Conservation (phyloP, 2,329 filamentous ascomycete genomes). For the Amauroascus niger region DNA sequence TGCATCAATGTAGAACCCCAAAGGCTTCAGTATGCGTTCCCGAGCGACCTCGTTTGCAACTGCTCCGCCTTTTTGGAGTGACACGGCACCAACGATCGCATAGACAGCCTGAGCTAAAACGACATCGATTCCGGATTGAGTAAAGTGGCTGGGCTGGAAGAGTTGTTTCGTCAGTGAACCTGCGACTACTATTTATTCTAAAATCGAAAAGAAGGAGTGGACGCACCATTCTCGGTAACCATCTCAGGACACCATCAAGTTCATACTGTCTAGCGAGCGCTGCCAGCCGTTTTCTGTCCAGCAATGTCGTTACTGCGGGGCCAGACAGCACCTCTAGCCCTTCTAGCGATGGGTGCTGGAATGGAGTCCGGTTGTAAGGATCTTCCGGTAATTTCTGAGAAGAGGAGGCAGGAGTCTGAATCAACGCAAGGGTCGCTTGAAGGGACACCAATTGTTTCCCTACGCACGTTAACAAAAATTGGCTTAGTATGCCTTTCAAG, state of each 20-base stretch:
- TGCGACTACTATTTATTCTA: neutral
- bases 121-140: constrained; percentile 60
- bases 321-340: constrained; percentile 63
- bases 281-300: constrained; percentile 57
- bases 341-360: constrained; percentile 58
- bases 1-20: constrained; percentile 32
- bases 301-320: constrained; percentile 50
- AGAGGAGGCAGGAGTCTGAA: constrained; percentile 37
- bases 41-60: constrained; percentile 64
- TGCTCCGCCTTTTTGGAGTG: constrained; percentile 75
- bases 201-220: neutral
- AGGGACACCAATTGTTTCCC: constrained; percentile 56
- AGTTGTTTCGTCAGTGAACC: neutral
- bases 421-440: constrained; percentile 54
- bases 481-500: neutral
- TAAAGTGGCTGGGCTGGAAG: constrained; percentile 34
- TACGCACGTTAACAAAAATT: constrained; percentile 22
- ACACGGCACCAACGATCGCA: constrained; percentile 77
- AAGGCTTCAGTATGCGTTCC: constrained; percentile 59
- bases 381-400: constrained; percentile 34
- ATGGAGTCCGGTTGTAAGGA: constrained; percentile 52
- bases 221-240: constrained; percentile 75
- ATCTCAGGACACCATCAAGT: constrained; percentile 66
- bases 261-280: constrained; percentile 61
- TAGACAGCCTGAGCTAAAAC: constrained; percentile 71